Conservation (phyloP, 1,284 basidiomycete genomes). For the Ganoderma meredithae region DNA sequence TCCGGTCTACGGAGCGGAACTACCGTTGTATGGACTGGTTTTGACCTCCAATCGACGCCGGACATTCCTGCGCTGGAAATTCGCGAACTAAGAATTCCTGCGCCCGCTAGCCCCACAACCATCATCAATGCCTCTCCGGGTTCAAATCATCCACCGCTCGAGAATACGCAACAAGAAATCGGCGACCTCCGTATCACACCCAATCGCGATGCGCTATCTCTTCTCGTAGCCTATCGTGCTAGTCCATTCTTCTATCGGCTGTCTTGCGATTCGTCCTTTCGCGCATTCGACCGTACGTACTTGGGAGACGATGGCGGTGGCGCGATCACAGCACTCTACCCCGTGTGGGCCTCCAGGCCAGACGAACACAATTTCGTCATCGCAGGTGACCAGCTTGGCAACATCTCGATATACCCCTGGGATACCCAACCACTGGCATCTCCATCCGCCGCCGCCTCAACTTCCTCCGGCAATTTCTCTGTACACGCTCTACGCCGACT, state of each 20-base stretch:
- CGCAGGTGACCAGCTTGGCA: constrained; percentile 65
- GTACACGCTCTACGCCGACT: constrained; percentile 52
- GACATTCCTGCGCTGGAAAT: constrained; percentile 23
- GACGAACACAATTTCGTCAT: constrained; percentile 58
- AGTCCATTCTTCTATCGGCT: constrained; percentile 57
- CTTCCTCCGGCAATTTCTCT: background rate
- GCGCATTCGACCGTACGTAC: constrained; percentile 45
- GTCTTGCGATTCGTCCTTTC: constrained; percentile 44
- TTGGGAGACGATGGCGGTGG: constrained; percentile 64
- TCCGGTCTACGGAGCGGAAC: constrained; percentile 62
- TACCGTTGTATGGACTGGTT: constrained; percentile 61
- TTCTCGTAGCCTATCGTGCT: constrained; percentile 56
- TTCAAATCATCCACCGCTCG: constrained; percentile 22
- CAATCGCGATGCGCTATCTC: constrained; percentile 27
- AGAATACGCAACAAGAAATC: constrained; percentile 23
- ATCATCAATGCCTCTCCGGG: constrained; percentile 15
- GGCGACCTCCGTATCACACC: constrained; percentile 38
- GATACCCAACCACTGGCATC: constrained; percentile 28
- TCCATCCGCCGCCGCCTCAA: constrained; percentile 16
- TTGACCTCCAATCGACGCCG: constrained; percentile 28
- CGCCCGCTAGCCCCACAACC: constrained; percentile 25
- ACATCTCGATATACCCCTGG: constrained; percentile 68
- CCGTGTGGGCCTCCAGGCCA: constrained; percentile 51
- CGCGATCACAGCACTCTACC: constrained; percentile 52
- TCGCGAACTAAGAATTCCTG: constrained; percentile 41